Evolutionary conservation across 495 filamentous ascomycete genomes (phyloP).

Genomic region (Articulospora tetracladia): DNA sequence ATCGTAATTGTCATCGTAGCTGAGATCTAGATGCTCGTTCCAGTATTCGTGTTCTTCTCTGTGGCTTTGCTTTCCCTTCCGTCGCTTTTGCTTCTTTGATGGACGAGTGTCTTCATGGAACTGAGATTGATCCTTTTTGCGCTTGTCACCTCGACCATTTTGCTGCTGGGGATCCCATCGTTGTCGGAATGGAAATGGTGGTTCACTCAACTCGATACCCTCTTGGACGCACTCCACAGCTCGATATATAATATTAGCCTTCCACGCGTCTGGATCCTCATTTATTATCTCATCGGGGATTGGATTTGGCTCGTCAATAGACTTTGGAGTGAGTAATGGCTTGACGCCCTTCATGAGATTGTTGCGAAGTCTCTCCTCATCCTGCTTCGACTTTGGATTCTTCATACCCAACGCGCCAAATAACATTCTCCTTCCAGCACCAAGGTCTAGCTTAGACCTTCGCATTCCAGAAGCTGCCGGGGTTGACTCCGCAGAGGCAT

Average conservation of each 20-base stretch:
- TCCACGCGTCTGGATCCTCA: conserved; percentile 55
- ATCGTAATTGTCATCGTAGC: conserved; percentile 43
- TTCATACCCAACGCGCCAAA: conserved; percentile 71
- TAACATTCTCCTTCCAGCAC: conserved; percentile 60
- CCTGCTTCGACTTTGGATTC: conserved; percentile 61
- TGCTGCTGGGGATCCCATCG: conserved; percentile 80
- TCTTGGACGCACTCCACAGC: conserved; percentile 83
- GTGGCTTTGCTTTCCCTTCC: conserved; percentile 31
- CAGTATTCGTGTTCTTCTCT: conserved; percentile 30
- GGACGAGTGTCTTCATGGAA: conserved; percentile 27
- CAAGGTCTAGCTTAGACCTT: conserved; percentile 56
- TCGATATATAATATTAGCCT: conserved; percentile 60
- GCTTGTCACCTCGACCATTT: conserved; percentile 43
- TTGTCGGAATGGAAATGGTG: conserved; percentile 87
- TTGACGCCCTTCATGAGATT: conserved; percentile 45
- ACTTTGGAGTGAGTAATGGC: conserved; percentile 24
- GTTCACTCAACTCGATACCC: conserved; percentile 67
- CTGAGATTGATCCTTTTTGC: conserved; percentile 26
- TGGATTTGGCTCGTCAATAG: neutral
- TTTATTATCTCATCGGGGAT: neutral
- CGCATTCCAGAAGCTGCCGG: conserved; percentile 23
- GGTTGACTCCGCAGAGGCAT: conserved; percentile 5
- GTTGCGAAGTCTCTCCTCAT: conserved; percentile 58
- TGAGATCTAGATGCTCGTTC: conserved; percentile 30
- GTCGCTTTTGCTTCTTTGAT: conserved; percentile 46